Conservation (phyloP, 73 alveolate genomes). For the Diophrys sp. region DNA sequence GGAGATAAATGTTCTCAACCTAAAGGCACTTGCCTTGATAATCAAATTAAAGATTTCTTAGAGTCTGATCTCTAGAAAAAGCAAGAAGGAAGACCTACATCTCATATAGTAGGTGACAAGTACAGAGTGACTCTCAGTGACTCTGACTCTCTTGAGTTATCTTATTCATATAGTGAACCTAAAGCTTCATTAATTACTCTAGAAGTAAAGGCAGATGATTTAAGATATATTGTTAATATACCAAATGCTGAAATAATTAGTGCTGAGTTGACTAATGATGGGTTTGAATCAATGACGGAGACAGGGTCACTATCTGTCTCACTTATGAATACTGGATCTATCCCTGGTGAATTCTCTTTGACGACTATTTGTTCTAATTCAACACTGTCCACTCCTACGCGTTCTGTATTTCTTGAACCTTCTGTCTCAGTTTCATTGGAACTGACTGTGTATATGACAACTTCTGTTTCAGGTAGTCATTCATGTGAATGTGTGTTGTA, state of each 20-base stretch:
- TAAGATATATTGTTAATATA: slow-evolving; percentile 57
- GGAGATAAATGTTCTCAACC: slow-evolving; percentile 55
- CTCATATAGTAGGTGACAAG: no score
- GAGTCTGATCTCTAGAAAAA: slow-evolving; percentile 38
- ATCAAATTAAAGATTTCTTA: slow-evolving; percentile 52
- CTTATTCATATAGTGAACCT: slow-evolving; percentile 49
- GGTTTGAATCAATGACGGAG: slow-evolving; percentile 49
- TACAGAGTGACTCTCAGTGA: no score
- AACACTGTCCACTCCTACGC: slow-evolving; percentile 36
- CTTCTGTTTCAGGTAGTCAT: slow-evolving; percentile 20
- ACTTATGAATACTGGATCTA: slow-evolving; percentile 50
- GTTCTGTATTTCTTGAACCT: slow-evolving; percentile 41
- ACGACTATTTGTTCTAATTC: slow-evolving; percentile 43
- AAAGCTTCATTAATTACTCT: slow-evolving; percentile 58
- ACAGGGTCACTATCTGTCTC: slow-evolving; percentile 50
- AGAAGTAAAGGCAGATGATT: slow-evolving; percentile 59
- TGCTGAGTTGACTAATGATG: slow-evolving; percentile 10
- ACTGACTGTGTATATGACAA: slow-evolving; percentile 19
- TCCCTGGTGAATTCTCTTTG: slow-evolving; percentile 55
- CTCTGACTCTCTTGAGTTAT: no score
- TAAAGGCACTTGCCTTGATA: slow-evolving; percentile 54
- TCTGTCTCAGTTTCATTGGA: slow-evolving; percentile 19
- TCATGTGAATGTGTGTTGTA: slow-evolving; percentile 31
- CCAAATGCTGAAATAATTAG: slow-evolving; percentile 53
- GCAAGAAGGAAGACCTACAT: slow-evolving; percentile 21